Base-by-base conservation (phyloP, 202 grass and related monocot genomes). In the Tripidium arundinaceum region DNA sequence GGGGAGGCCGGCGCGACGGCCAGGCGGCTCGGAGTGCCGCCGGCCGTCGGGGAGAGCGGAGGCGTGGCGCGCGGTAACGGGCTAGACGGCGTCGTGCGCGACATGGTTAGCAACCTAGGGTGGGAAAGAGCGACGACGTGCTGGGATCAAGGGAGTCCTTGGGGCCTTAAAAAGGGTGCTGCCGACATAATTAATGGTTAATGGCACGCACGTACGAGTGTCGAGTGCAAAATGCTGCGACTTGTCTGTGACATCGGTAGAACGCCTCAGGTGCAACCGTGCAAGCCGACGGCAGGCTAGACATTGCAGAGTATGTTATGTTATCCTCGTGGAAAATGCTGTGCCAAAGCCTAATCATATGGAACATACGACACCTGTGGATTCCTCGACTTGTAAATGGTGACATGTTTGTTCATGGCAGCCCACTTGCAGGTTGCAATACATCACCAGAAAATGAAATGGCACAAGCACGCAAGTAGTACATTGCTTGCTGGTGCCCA, bases 31-130 rank as follows among this genome's bases (percentile, higher is more conserved):
- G 88, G 77, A 0, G 77, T 81, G 59, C 77, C 57, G 1, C 27
- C 42, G 14, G 58, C 46, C 13, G 72, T 65, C 0, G 84, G 80
- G 1, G 84, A 87, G 58, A 79, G 75, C 28, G 75, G 76, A 27
- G 76, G 76, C 71, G 64, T 83, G 16, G 70, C 71, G 55, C 79
- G 67, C 14, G 68, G 37, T 34, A 86, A 21, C 16, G 83, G 83
- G 31, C 87, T 86, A 26, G 62, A 37, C 6, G 83, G 87, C 68
- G 68, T 81, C 43, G 81, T 79, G 79, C 33, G 74, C 13, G 79
- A 64, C 87, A 82, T 86, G 73, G 54, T 21, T 16, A 28, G 58
- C 34, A 4, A 63, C 0, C 42, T 12, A 13, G 24, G 31, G 33
- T 19, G 24, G 42, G 31, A 38, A 31, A 24, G 58, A 46, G 19